Evolutionary conservation across 2,329 filamentous ascomycete genomes (phyloP).

Genomic region (Fonsecaea pugnacius): DNA sequence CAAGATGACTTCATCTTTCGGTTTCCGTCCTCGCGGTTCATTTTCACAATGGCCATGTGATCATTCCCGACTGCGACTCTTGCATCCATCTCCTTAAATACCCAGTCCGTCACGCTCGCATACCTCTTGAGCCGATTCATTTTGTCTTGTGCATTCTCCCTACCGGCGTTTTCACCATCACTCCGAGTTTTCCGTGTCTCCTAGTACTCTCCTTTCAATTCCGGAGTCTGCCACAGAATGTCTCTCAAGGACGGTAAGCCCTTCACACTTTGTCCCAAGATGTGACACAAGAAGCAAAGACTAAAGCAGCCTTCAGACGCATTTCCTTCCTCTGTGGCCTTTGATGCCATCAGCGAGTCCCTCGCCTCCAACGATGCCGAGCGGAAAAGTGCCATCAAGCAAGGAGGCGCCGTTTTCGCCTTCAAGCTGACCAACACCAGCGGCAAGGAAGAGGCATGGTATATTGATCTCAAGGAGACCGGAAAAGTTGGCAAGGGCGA

Average conservation of each 20-base stretch:
- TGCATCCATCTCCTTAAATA: conserved; percentile 8
- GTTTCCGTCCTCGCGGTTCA: conserved; percentile 12
- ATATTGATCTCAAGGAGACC: conserved; percentile 92
- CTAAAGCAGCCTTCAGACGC: conserved; percentile 46
- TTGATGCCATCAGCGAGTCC: conserved; percentile 80
- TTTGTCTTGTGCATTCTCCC: neutral
- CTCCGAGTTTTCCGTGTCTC: conserved; percentile 7
- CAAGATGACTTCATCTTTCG: conserved; percentile 30
- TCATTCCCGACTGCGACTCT: conserved; percentile 13
- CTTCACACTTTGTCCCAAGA: neutral
- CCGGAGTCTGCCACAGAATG: conserved; percentile 56
- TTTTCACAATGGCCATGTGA: conserved; percentile 22
- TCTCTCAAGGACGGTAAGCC: conserved; percentile 72
- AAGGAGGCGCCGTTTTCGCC: conserved; percentile 82
- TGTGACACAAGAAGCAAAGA: neutral
- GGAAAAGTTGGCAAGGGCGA: conserved; percentile 79
- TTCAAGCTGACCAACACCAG: conserved; percentile 89
- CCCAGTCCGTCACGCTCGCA: conserved; percentile 1
- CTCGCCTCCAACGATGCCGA: conserved; percentile 72
- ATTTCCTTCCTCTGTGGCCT: conserved; percentile 88
- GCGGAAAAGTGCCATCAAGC: conserved; percentile 85
- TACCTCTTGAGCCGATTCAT: neutral
- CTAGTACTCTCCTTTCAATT: neutral
- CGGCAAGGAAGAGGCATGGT: conserved; percentile 83
- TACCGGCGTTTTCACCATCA: neutral